Percentiles rank a stretch among this genome's conserved stretches.
These are phyloP conservation scores for Aspergillus brunneoviolaceus DNA, from an alignment of 2,329 filamentous ascomycete genomes.

Conservation along the genomic window DNA sequence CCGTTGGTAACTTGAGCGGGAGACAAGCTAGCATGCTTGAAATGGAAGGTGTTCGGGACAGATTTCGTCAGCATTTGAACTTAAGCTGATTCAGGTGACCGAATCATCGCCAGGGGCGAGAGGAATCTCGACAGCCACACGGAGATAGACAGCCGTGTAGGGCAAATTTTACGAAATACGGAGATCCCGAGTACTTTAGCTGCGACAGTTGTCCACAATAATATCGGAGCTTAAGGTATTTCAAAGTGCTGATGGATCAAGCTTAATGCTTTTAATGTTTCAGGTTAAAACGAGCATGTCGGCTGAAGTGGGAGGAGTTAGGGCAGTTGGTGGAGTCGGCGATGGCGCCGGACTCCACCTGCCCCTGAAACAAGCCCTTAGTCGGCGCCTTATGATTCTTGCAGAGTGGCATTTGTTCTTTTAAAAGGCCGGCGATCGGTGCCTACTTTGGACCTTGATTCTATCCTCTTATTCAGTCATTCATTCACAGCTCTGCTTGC, in stretches of 20 bases:
- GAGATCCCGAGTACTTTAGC: neutral
- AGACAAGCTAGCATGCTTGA: neutral
- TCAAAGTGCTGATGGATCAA: neutral
- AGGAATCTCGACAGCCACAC: neutral
- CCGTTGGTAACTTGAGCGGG: neutral
- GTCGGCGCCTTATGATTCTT: neutral
- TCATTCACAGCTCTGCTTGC: neutral
- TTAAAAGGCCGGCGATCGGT: neutral
- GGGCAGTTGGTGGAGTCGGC: neutral
- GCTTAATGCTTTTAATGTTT: slow-evolving; percentile 1
- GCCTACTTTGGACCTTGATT: neutral
- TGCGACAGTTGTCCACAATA: neutral
- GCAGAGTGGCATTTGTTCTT: neutral
- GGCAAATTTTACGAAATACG: neutral
- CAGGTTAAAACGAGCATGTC: slow-evolving; percentile 1
- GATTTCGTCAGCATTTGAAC: neutral
- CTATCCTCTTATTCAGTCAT: neutral
- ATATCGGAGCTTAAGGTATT: neutral
- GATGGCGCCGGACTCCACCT: neutral
- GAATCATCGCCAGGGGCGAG: neutral
- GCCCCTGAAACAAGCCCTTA: slow-evolving; percentile 1
- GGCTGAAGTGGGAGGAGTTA: neutral
- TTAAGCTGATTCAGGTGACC: too few relatives aligned
- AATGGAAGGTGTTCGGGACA: too few relatives aligned
- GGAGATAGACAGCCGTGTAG: neutral